A percentile compares a stretch with the other conserved stretches of the same genome.
Evolutionary conservation across 768 basidiomycete genomes (phyloP).

Genomic region (Cyclocybe aegerita): DNA sequence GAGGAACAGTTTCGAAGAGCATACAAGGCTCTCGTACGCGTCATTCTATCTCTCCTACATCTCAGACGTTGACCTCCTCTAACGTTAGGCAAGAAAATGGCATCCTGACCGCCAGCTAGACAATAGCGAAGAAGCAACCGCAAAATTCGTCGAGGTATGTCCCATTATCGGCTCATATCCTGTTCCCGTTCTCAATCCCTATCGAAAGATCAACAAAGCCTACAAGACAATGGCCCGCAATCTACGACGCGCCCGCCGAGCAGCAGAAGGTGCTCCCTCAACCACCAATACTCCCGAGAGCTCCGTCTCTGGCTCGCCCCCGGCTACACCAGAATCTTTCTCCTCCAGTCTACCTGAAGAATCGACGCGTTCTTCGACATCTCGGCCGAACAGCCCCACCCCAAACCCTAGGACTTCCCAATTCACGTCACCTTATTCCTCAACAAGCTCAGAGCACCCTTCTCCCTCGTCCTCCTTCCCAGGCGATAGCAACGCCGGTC

Average conservation of each 20-base stretch:
- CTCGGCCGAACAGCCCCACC: constrained; percentile 9
- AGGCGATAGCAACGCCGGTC: constrained; percentile 3
- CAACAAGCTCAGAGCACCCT: constrained; percentile 5
- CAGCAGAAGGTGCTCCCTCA: constrained; percentile 6
- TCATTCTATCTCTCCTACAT: background rate
- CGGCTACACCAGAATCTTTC: constrained; percentile 8
- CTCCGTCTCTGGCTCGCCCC: constrained; percentile 5
- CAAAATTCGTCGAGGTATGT: constrained; percentile 22
- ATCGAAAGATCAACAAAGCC: constrained; percentile 45
- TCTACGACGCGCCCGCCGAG: constrained; percentile 19
- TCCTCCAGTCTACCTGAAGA: background rate
- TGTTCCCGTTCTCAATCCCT: background rate
- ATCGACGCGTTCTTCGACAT: constrained; percentile 8
- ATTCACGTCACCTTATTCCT: constrained; percentile 7
- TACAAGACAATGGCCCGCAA: constrained; percentile 49
- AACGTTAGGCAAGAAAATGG: constrained; percentile 49
- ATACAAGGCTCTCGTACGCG: constrained; percentile 55
- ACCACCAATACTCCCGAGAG: background rate
- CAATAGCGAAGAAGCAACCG: constrained; percentile 21
- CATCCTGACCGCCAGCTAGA: constrained; percentile 27
- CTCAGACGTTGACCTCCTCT: background rate
- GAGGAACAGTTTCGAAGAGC: constrained; percentile 50
- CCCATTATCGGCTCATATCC: background rate
- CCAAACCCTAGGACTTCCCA: constrained; percentile 7
- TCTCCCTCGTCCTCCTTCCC: constrained; percentile 12